Conservation (phyloP, 345 rosid genomes). For the Citrus reticulata region DNA sequence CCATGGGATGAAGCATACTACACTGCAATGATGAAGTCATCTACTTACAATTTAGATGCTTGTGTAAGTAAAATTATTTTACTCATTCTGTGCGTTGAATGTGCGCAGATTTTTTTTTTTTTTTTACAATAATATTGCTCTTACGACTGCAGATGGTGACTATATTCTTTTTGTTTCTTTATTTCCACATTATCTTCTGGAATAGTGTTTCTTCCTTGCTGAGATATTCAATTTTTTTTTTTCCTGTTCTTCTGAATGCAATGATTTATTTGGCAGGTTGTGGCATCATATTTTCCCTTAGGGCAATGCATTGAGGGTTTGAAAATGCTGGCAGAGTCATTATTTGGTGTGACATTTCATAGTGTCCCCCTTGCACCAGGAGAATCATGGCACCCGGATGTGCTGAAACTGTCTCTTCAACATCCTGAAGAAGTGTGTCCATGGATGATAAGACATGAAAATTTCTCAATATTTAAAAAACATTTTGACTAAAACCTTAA, state of each 20-base stretch:
- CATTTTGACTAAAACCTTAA: background rate
- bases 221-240: background rate
- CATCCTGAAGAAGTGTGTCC: slow-evolving; percentile 84
- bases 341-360: slow-evolving; percentile 76
- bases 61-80: slow-evolving; percentile 51
- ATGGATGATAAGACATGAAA: slow-evolving; percentile 4
- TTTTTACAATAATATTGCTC: background rate
- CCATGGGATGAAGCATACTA: slow-evolving; percentile 97
- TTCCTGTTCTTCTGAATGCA: background rate
- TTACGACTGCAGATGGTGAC: background rate
- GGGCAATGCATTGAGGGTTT: slow-evolving; percentile 83
- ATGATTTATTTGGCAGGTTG: slow-evolving; percentile 45
- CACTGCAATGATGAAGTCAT: slow-evolving; percentile 77
- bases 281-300: slow-evolving; percentile 85
- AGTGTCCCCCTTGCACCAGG: slow-evolving; percentile 67
- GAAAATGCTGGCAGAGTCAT: slow-evolving; percentile 66
- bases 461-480: background rate
- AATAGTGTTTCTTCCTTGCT: background rate
- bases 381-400: slow-evolving; percentile 96
- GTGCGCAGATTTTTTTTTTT: background rate
- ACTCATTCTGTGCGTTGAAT: slow-evolving; percentile 8
- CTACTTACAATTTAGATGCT: slow-evolving; percentile 64
- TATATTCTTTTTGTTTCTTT: background rate
- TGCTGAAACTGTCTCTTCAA: slow-evolving; percentile 76
- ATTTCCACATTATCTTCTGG: slow-evolving; percentile 1